A percentile compares a stretch with the other conserved stretches of the same genome.
phyloP scores from a whole-genome alignment of 805 yeast genomes.

The Nakazawaea anatomiae region DNA sequence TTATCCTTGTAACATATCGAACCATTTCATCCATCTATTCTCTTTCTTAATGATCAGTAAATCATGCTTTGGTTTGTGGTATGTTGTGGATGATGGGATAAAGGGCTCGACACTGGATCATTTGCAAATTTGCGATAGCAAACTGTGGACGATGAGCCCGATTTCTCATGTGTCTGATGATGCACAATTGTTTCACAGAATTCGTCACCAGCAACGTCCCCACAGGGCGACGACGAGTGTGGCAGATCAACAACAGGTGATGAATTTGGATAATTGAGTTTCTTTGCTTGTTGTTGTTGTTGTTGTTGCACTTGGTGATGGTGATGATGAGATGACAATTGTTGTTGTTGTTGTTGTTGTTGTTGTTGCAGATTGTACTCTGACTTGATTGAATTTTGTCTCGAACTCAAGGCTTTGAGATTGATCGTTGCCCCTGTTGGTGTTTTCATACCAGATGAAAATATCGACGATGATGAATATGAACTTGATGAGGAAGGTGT shows the following conservation, averaged over 20 bases:
- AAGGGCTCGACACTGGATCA: constrained; percentile 8
- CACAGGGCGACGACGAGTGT: constrained; percentile 1
- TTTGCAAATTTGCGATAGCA: not conserved
- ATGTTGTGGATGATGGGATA: constrained; percentile 3
- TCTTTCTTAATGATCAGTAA: not conserved
- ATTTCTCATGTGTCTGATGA: not conserved
- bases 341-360: not conserved
- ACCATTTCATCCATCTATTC: no score
- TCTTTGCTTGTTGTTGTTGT: not conserved
- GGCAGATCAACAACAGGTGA: constrained; percentile 8
- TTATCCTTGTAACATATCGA: no score
- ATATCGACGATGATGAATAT: constrained; percentile 8
- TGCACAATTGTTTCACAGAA: constrained; percentile 13
- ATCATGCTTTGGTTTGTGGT: not conserved
- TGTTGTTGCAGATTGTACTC: not conserved
- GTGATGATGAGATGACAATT: not conserved
- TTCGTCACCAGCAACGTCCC: not conserved
- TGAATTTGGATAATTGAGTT: constrained; percentile 8
- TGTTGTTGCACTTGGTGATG: not conserved
- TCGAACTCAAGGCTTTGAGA: not conserved
- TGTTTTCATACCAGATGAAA: constrained; percentile 9
- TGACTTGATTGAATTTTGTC: not conserved
- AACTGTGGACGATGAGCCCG: constrained; percentile 8
- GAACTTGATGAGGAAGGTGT: constrained; percentile 14
- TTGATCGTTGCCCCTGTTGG: not conserved